A percentile compares a stretch with the other conserved stretches of the same genome.
These are phyloP conservation scores for Fusarium illudens DNA, from an alignment of 2,329 filamentous ascomycete species.

Conservation along the genomic window DNA sequence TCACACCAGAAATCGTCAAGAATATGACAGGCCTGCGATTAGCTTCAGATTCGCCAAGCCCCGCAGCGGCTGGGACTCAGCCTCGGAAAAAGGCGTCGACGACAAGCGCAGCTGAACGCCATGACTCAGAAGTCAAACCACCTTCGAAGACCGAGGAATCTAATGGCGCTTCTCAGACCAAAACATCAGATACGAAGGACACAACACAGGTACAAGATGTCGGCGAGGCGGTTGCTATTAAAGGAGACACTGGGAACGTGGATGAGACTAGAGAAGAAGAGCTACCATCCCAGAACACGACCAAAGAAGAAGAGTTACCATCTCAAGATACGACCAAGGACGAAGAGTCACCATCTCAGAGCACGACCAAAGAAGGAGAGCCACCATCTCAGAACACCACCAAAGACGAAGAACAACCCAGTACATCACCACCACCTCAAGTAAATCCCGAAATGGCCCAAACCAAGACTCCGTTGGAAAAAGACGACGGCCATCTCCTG, in stretches of 20 bases:
- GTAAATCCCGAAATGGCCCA: conserved; percentile 9
- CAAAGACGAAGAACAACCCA: neutral
- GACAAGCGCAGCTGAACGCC: conserved; percentile 28
- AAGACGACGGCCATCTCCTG: conserved; percentile 23
- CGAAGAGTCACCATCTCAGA: neutral
- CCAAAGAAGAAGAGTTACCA: neutral
- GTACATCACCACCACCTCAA: conserved; percentile 1
- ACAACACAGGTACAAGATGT: conserved; percentile 1
- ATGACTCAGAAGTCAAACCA: conserved; percentile 22
- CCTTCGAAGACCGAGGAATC: conserved; percentile 29
- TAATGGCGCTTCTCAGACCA: conserved; percentile 3
- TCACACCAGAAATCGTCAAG: conserved; percentile 43
- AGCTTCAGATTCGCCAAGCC: conserved; percentile 38
- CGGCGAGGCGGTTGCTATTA: conserved; percentile 13
- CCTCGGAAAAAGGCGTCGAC: conserved; percentile 32
- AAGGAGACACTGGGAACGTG: conserved; percentile 1
- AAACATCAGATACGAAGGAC: neutral
- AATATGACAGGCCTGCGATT: conserved; percentile 47
- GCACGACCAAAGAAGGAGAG: conserved; percentile 2
- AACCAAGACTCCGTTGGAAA: conserved; percentile 2
- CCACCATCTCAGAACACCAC: neutral
- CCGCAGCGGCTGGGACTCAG: conserved; percentile 28
- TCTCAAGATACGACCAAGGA: neutral
- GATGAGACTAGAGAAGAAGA: conserved; percentile 7
- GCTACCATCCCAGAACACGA: neutral